Percentiles rank a stretch among this genome's conserved stretches.
These are phyloP conservation scores for Canavalia gladiata DNA, from an alignment of 306 rosid species.

Conservation along the genomic window DNA sequence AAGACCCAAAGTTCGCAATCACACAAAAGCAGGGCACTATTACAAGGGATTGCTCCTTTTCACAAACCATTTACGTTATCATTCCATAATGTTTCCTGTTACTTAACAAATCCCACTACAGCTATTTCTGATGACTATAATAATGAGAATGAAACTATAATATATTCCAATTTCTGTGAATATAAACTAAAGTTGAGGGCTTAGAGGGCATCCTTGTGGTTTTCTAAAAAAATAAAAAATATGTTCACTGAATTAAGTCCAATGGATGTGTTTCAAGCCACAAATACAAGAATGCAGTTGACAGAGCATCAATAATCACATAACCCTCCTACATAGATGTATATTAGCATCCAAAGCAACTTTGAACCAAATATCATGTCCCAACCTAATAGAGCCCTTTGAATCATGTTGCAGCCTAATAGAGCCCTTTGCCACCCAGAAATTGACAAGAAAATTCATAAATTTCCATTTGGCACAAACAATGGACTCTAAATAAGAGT, in stretches of 20 bases:
- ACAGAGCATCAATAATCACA: slow-evolving; percentile 19
- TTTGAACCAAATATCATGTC: slow-evolving; percentile 23
- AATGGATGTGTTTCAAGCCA: neutral
- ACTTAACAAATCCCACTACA: slow-evolving; percentile 6
- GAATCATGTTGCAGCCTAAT: slow-evolving; percentile 17
- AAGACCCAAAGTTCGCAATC: slow-evolving; percentile 20
- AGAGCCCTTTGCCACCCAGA: neutral
- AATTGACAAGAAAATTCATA: slow-evolving; percentile 14
- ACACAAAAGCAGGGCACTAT: neutral
- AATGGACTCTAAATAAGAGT: slow-evolving; percentile 23
- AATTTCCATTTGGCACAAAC: slow-evolving; percentile 22
- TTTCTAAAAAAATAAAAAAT: neutral
- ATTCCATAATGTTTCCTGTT: slow-evolving; percentile 8
- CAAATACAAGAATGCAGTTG: slow-evolving; percentile 22
- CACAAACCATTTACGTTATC: slow-evolving; percentile 16
- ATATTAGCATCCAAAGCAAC: slow-evolving; percentile 4
- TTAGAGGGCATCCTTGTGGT: neutral
- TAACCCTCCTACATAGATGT: neutral
- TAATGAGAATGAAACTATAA: neutral
- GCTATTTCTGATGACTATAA: slow-evolving; percentile 22
- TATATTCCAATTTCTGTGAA: neutral
- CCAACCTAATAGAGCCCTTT: neutral
- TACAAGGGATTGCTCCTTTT: slow-evolving; percentile 18
- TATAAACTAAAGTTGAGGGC: neutral
- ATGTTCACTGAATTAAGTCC: slow-evolving; percentile 3